Conservation (phyloP, 2,329 filamentous ascomycete species). For the Talaromyces sp. region DNA sequence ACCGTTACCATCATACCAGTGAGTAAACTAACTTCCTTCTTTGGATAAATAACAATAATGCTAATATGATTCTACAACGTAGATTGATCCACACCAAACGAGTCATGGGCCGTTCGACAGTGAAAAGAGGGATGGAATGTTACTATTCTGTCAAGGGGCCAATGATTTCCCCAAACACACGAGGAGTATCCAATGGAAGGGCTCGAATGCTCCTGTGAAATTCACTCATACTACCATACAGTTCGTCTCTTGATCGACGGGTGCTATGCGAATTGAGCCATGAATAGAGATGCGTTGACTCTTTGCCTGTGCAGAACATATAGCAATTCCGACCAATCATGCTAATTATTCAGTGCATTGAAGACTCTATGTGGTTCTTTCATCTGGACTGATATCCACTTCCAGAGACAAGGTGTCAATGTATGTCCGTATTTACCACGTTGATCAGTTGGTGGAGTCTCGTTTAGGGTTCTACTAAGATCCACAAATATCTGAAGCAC, state of each 20-base stretch:
- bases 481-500: neutral
- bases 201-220: neutral
- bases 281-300: neutral
- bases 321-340: neutral
- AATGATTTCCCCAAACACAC: neutral
- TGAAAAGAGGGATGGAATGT: slow-evolving; percentile 10
- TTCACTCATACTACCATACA: neutral
- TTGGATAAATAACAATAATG: slow-evolving; percentile 9
- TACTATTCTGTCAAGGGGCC: neutral
- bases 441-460: neutral
- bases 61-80: neutral
- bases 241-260: neutral
- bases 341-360: neutral
- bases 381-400: neutral
- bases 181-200: neutral
- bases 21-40: slow-evolving; percentile 12
- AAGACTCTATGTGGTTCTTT: neutral
- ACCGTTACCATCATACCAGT: neutral
- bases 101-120: neutral
- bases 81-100: neutral
- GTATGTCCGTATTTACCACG: neutral
- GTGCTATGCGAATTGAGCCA: neutral
- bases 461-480: neutral
- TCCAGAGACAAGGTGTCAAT: neutral
- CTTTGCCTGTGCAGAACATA: neutral